Base-by-base conservation (phyloP, 805 yeast genomes). In the Pichia sporocuriosa region DNA sequence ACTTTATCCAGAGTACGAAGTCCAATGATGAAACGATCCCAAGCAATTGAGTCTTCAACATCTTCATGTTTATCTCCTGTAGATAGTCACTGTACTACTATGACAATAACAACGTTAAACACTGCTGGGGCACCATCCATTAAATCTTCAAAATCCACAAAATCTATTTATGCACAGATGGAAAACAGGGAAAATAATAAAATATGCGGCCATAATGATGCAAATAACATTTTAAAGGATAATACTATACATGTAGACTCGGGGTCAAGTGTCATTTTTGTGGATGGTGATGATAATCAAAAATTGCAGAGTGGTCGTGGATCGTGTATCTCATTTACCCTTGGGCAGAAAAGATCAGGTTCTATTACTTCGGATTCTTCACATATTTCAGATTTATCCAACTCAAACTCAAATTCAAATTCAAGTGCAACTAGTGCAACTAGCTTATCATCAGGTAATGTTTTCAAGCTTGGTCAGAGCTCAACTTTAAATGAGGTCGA, bases 281-380 rank as follows among this genome's bases (percentile, higher is more conserved):
- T n/a, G n/a, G n/a, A n/a, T n/a, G n/a, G n/a, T n/a, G n/a, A n/a
- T n/a, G n/a, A n/a, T n/a, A n/a, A n/a, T n/a, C n/a, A n/a, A n/a
- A n/a, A n/a, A n/a, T n/a, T n/a, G n/a, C n/a, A n/a, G n/a, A 37
- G 48, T 9, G 34, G 51, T 25, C 49, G 62, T 35, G 55, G 56
- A 42, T 54, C 61, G 3, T 55, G 58, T 4, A 46, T 58, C 29
- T 54, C 59, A 6, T 58, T 59, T 45, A 55, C 50, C n/a, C n/a
- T n/a, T n/a, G n/a, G n/a, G n/a, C n/a, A n/a, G n/a, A 47, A 51
- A 22, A 37, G 58, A 30, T 49, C 55, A 30, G 60, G 56, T 0
- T 55, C 59, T 2, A 16, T 53, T 12, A 35, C 55, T 0, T 55
- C 59, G 2, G 39, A 52, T 16, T 39, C 43, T 12, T 37, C 49